Base-by-base conservation (phyloP, 169 alveolate genomes). In the Cryptosporidium viatorum region DNA sequence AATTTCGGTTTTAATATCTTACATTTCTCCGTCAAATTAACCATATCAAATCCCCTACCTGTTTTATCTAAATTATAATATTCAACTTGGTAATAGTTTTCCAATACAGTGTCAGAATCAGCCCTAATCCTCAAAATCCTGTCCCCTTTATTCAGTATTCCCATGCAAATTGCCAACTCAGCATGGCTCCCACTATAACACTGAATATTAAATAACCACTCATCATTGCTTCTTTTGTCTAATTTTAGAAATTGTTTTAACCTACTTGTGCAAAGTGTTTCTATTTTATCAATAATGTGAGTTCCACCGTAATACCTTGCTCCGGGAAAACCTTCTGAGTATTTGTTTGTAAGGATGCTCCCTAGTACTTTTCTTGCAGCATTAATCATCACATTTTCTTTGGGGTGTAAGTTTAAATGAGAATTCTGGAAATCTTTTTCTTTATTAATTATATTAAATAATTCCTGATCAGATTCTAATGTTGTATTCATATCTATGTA, bases 241-340 rank as follows among this genome's bases (percentile, higher is more conserved):
- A 94, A 86, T 35, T 92, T 84, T 65, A 89, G 94, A 23, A 95
- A 93, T 60, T 93, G 62, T 41, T 93, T 74, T 9, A 96, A 94
- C 67, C 97, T 91, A 68, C 91, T 29, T 60, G 85, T 43, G 93
- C 98, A 96, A 0, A 96, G 94, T 16, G 84, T 67, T 85, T 97
- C 99, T 18, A 96, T 86, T 70, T 94, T 93, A 84, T 97, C 99
- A 12, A 96, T 92, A 71, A 93, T 92, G 71, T 95, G 97, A 59
- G 95, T 96, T 45, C 98, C 98, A 43, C 98, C 98, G 84, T 97
- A 98, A 86, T 97, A 97, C 84, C 99, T 92, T 16, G 97, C 97
- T 23, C 98, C 99, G 18, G 99, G 97, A 89, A 96, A 96, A 8
- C 99, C 99, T 91, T 98, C 99, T 33, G 98, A 91, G 85, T 97